Evolutionary conservation across 2,329 filamentous ascomycete species (phyloP).

Genomic region (Alternaria solani): DNA sequence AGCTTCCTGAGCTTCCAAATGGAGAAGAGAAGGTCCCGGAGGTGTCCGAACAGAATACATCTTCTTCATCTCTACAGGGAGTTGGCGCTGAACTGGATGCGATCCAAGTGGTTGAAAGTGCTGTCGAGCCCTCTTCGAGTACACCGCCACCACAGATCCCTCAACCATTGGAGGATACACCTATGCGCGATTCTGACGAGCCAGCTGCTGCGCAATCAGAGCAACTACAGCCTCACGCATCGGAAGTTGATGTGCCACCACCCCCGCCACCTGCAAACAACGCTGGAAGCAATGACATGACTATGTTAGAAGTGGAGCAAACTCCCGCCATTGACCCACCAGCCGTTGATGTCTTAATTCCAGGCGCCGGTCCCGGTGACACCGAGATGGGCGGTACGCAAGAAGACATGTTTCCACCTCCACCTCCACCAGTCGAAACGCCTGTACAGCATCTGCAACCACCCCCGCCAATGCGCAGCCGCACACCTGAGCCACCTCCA

Average conservation of each 20-base stretch:
- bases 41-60: not conserved
- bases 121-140: slow-evolving; percentile 3
- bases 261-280: not conserved
- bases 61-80: not conserved
- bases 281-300: slow-evolving; percentile 25
- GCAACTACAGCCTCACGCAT: slow-evolving; percentile 7
- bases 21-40: slow-evolving; percentile 11
- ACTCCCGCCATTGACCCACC: slow-evolving; percentile 27
- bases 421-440: slow-evolving; percentile 25
- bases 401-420: slow-evolving; percentile 36
- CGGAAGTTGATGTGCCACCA: slow-evolving; percentile 9
- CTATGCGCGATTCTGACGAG: slow-evolving; percentile 52
- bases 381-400: slow-evolving; percentile 50
- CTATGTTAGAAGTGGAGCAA: slow-evolving; percentile 36
- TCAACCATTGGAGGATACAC: slow-evolving; percentile 43
- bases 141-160: slow-evolving; percentile 15
- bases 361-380: slow-evolving; percentile 30
- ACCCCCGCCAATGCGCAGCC: slow-evolving; percentile 29
- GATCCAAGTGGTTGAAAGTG: slow-evolving; percentile 7
- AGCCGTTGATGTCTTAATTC: slow-evolving; percentile 31
- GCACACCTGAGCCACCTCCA: slow-evolving; percentile 33
- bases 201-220: slow-evolving; percentile 9
- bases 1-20: slow-evolving; percentile 42
- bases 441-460: slow-evolving; percentile 25
- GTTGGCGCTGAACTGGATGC: not conserved